Evolutionary conservation across 495 filamentous ascomycete genomes (phyloP).

Genomic region (Penicillium pulvis): DNA sequence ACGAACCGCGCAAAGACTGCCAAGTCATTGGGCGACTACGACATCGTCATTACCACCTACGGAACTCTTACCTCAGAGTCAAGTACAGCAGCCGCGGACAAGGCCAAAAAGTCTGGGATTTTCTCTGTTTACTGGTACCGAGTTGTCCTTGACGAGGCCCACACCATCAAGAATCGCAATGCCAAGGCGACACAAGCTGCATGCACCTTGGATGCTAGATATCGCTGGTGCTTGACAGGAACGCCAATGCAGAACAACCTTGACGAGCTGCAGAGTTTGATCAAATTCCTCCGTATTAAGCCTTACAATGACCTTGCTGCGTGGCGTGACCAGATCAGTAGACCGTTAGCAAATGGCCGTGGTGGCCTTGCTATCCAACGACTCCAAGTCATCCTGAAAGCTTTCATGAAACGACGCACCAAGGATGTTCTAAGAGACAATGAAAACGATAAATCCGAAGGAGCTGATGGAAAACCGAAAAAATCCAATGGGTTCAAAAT

Average conservation of each 20-base stretch:
- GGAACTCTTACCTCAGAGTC: slow-evolving; percentile 91
- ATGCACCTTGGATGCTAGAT: slow-evolving; percentile 77
- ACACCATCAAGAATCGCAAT: slow-evolving; percentile 97
- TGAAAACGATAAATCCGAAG: slow-evolving; percentile 66
- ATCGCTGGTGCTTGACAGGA: slow-evolving; percentile 93
- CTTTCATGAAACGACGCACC: slow-evolving; percentile 94
- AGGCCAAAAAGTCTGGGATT: slow-evolving; percentile 71
- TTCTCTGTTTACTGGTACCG: slow-evolving; percentile 95
- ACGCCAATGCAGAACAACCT: slow-evolving; percentile 98
- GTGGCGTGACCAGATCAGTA: slow-evolving; percentile 88
- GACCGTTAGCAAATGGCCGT: slow-evolving; percentile 80
- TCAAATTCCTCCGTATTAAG: slow-evolving; percentile 89
- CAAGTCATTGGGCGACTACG: slow-evolving; percentile 75
- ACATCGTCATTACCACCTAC: slow-evolving; percentile 97
- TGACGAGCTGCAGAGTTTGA: slow-evolving; percentile 92
- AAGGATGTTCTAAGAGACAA: slow-evolving; percentile 92
- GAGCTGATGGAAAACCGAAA: slow-evolving; percentile 52
- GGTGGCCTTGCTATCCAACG: slow-evolving; percentile 88
- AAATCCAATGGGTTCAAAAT: slow-evolving; percentile 76
- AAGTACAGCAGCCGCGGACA: slow-evolving; percentile 57
- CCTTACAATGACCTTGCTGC: slow-evolving; percentile 79
- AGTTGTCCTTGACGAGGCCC: slow-evolving; percentile 93
- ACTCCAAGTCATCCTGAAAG: slow-evolving; percentile 78
- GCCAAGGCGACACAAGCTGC: slow-evolving; percentile 90
- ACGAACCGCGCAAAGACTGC: slow-evolving; percentile 77